Conservation (phyloP, 139 green algal genomes). For the Closterium sp. region DNA sequence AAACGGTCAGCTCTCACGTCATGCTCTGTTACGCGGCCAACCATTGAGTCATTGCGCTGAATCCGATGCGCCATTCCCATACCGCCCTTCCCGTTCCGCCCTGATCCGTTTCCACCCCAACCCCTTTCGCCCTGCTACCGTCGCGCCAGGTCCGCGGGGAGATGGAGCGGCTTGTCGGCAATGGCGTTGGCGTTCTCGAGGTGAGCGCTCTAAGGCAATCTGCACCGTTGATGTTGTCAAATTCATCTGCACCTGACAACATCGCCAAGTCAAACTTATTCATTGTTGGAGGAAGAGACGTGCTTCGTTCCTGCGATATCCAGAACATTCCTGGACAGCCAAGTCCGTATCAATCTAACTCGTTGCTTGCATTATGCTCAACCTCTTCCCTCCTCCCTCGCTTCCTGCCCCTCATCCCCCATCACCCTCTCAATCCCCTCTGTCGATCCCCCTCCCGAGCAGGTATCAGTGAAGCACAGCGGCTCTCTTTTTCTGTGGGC, state of each 20-base stretch:
- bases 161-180: neutral
- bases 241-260: neutral
- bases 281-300: too few relatives aligned
- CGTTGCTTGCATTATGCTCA: neutral
- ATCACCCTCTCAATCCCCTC: neutral
- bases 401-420: neutral
- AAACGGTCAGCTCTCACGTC: neutral
- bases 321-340: too few relatives aligned
- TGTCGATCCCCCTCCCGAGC: neutral
- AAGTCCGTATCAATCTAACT: neutral
- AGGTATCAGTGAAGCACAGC: constrained; percentile 40
- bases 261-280: too few relatives aligned
- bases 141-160: neutral
- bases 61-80: neutral
- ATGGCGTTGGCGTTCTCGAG: neutral
- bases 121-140: neutral
- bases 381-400: neutral
- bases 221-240: neutral
- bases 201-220: neutral
- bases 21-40: neutral
- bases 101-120: too few relatives aligned
- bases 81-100: too few relatives aligned
- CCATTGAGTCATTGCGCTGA: neutral
- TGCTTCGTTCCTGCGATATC: too few relatives aligned
- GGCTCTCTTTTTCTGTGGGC: constrained; percentile 33